Percentiles rank a stretch among this genome's conserved stretches.
Conservation (phyloP, 2,329 filamentous ascomycete species). For the Calonectria pseudoturangicola region DNA sequence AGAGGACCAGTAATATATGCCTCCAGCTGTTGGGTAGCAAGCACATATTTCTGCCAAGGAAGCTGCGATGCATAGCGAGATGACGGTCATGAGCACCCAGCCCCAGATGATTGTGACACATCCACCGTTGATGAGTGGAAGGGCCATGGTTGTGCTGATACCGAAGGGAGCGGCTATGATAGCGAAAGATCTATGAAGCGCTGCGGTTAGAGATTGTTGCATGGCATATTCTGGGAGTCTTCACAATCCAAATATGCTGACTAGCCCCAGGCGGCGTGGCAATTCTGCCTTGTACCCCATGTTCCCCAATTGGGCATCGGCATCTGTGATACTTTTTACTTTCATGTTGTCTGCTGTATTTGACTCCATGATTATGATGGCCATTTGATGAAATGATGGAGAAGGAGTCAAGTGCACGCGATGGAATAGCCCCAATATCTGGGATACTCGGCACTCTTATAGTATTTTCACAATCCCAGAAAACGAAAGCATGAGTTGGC, state of each 20-base stretch:
- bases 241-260: slow-evolving; percentile 66
- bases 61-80: slow-evolving; percentile 82
- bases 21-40: slow-evolving; percentile 76
- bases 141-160: slow-evolving; percentile 67
- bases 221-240: not conserved
- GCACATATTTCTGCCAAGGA: slow-evolving; percentile 84
- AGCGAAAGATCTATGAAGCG: slow-evolving; percentile 61
- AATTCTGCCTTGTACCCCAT: slow-evolving; percentile 71
- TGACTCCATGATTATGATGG: no score
- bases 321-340: no score
- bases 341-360: not conserved
- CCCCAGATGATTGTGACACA: slow-evolving; percentile 84
- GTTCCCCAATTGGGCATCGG: not conserved
- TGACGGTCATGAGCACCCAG: slow-evolving; percentile 76
- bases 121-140: slow-evolving; percentile 80
- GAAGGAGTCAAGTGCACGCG: no score
- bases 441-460: no score
- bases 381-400: no score
- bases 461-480: no score
- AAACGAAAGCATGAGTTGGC: no score
- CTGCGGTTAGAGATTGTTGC: not conserved
- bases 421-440: no score
- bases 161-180: slow-evolving; percentile 72
- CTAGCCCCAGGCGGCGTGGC: slow-evolving; percentile 69
- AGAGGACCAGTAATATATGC: slow-evolving; percentile 84